phyloP scores from a whole-genome alignment of 305 asterid species.

The Salvia sclarea region DNA sequence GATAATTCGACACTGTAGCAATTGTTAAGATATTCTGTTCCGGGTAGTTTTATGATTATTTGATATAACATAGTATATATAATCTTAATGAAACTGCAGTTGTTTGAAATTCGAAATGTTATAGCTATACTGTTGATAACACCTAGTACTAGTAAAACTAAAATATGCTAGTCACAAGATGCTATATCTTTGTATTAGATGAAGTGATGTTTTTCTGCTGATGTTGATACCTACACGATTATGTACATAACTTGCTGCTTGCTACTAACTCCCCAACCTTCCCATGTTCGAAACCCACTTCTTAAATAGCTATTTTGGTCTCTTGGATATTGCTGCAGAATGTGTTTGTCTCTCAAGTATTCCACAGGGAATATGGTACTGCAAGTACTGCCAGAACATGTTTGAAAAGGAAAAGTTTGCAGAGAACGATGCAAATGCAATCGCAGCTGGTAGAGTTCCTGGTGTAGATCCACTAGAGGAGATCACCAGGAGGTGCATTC shows the following conservation, averaged over 20 bases:
- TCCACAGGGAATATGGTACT: conserved; percentile 77
- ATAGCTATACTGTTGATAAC: conserved; percentile 36
- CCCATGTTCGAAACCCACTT: conserved; percentile 13
- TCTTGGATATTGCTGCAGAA: conserved; percentile 46
- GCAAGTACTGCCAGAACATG: conserved; percentile 68
- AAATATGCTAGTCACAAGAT: conserved; percentile 1
- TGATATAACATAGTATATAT: no score
- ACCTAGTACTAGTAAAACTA: neutral
- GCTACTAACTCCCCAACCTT: neutral
- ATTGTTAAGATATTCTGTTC: conserved; percentile 14
- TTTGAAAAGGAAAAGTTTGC: conserved; percentile 58
- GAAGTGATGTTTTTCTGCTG: conserved; percentile 1
- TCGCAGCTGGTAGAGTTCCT: conserved; percentile 87
- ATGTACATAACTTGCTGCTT: conserved; percentile 16
- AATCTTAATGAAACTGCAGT: conserved; percentile 3
- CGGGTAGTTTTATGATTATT: neutral
- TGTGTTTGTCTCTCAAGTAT: conserved; percentile 56
- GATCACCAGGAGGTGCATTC: no score
- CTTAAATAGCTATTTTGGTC: conserved; percentile 13
- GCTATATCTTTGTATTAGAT: conserved; percentile 8
- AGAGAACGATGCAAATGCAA: conserved; percentile 62
- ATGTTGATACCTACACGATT: conserved; percentile 2
- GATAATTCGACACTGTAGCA: conserved; percentile 20
- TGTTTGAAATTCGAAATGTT: neutral
- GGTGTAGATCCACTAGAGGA: conserved; percentile 66